Evolutionary conservation across 2,329 filamentous ascomycete species (phyloP).

Genomic region (Cladosporium sp.): DNA sequence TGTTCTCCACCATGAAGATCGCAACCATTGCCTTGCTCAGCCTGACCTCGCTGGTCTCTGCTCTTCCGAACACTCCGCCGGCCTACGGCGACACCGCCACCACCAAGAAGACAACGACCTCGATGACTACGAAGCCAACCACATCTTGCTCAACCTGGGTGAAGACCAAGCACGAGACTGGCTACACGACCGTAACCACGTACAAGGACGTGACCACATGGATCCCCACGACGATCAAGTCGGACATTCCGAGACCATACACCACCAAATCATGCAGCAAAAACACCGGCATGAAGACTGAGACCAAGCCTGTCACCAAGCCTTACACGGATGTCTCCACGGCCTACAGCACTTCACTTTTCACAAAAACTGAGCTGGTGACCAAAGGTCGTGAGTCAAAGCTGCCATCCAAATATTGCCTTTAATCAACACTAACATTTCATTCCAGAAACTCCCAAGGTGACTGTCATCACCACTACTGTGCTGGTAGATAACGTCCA

Average conservation of each 20-base stretch:
- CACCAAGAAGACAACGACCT: not conserved
- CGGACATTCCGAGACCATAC: not conserved
- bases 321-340: constrained; percentile 7
- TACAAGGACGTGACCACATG: constrained; percentile 9
- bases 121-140: not conserved
- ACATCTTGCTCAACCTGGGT: not conserved
- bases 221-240: constrained; percentile 8
- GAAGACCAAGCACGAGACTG: not conserved
- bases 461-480: not conserved
- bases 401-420: not conserved
- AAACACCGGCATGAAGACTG: constrained; percentile 6
- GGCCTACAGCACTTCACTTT: constrained; percentile 2
- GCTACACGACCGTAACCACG: constrained; percentile 9
- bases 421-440: not conserved
- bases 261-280: constrained; percentile 11
- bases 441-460: not conserved
- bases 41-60: constrained; percentile 14
- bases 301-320: not conserved
- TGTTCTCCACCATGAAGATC: constrained; percentile 15
- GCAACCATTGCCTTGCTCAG: constrained; percentile 8
- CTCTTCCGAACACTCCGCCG: constrained; percentile 1
- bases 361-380: not conserved
- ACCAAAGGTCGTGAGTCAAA: not conserved
- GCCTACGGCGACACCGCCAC: constrained; percentile 12
- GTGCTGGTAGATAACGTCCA: constrained; percentile 1